These are phyloP conservation scores for Diaporthe vaccinii DNA, from an alignment of 2,329 filamentous ascomycete genomes.

Conservation along the genomic window DNA sequence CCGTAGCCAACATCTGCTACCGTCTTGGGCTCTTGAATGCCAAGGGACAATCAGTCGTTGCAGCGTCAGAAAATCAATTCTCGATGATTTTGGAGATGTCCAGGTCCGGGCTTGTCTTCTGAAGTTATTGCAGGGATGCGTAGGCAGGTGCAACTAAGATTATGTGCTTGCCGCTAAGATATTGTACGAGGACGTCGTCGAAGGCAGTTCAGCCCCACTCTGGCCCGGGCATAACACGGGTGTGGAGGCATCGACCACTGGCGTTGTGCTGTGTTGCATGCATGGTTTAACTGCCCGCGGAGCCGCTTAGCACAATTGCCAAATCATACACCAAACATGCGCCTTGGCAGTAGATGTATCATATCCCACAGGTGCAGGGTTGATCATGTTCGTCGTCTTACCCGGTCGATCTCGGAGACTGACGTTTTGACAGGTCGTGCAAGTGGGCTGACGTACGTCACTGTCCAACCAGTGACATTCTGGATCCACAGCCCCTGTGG, in stretches of 20 bases:
- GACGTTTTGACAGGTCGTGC: conserved; percentile 5
- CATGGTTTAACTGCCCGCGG: too few species aligned
- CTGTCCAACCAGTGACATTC: background rate
- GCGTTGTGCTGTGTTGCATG: background rate
- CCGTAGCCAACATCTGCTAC: background rate
- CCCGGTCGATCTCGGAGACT: background rate
- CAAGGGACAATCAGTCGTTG: background rate
- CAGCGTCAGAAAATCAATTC: background rate
- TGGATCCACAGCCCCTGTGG: conserved; percentile 20
- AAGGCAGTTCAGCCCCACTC: background rate
- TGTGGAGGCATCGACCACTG: background rate
- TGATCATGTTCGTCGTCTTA: background rate
- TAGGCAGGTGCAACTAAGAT: too few species aligned
- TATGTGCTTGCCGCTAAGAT: too few species aligned
- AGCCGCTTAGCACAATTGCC: background rate
- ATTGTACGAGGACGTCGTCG: background rate
- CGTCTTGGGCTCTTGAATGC: too few species aligned
- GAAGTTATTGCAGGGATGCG: background rate
- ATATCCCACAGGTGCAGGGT: background rate
- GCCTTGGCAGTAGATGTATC: background rate
- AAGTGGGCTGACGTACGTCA: conserved; percentile 25
- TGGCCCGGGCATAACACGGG: background rate
- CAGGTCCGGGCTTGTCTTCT: background rate
- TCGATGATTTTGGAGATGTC: too few species aligned
- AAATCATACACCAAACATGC: background rate